Conservation (phyloP, 345 rosid genomes). For the Gossypium arboreum region DNA sequence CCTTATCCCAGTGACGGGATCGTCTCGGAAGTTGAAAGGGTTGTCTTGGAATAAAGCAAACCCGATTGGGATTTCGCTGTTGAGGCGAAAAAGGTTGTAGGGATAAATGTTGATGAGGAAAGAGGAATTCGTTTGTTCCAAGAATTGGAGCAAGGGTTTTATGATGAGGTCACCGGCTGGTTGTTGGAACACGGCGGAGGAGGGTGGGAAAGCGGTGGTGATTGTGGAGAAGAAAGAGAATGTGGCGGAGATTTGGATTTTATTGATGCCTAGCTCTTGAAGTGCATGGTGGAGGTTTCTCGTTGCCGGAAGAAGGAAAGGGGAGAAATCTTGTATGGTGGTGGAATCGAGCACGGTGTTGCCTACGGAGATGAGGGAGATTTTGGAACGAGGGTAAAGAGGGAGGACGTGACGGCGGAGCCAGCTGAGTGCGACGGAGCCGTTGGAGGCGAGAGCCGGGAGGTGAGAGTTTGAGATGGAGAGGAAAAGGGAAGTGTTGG, state of each 20-base stretch:
- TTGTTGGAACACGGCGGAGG: conserved; percentile 62
- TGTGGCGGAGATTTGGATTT: conserved; percentile 65
- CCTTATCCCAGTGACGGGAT: conserved; percentile 57
- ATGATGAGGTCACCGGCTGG: conserved; percentile 56
- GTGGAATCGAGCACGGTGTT: conserved; percentile 48
- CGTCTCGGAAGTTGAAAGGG: conserved; percentile 51
- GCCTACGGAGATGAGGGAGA: conserved; percentile 81
- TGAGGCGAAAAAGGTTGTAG: conserved; percentile 63
- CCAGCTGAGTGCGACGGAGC: conserved; percentile 67
- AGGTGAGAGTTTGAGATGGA: conserved; percentile 66
- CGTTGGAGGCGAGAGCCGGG: conserved; percentile 65
- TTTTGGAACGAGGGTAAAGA: conserved; percentile 66
- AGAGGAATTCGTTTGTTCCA: conserved; percentile 63
- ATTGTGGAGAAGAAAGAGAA: conserved; percentile 72
- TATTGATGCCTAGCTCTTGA: conserved; percentile 57
- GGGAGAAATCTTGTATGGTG: conserved; percentile 37
- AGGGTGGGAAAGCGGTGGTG: conserved; percentile 75
- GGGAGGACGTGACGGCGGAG: conserved; percentile 70
- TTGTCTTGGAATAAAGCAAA: conserved; percentile 76
- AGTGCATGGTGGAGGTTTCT: conserved; percentile 53
- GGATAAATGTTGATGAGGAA: conserved; percentile 78
- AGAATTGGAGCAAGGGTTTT: conserved; percentile 60
- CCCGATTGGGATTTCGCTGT: conserved; percentile 67
- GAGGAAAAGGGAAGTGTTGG: conserved; percentile 74
- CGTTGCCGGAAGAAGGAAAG: conserved; percentile 64